Base-by-base conservation (phyloP, 768 basidiomycete genomes). In the Rhizopogon vinicolor region DNA sequence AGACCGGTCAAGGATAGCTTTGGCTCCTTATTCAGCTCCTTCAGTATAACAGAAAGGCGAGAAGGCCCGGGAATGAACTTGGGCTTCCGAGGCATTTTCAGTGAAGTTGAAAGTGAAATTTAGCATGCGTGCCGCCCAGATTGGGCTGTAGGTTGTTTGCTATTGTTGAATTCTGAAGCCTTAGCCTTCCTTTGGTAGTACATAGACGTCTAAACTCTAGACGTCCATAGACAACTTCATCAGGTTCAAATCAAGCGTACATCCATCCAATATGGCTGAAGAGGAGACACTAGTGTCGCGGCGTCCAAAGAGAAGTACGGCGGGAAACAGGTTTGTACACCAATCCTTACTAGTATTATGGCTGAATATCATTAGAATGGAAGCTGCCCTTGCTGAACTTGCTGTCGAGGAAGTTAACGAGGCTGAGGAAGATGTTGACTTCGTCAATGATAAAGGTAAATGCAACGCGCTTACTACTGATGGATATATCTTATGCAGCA, bases 341-440 rank as follows among this genome's bases (percentile, higher is more conserved):
- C 31, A 37, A 37, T 16, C 5, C 18, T 46, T 28, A 2, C 22
- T 45, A 8, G 16, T 16, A 8, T 10, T 39, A 16, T 59, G 31
- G 44, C 58, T 49, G 61, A 59, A 50, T 37, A 7, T 7, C 53
- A 19, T 7, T 54, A 91, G 90, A 51, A 89, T 91, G 88, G 84
- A 86, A 65, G 80, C 84, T 7, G 90, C 87, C 6, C 71, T 92
- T 60, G 89, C 89, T 2, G 80, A 82, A 39, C 61, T 74, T 4
- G 73, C 70, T 12, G 65, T 72, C 22, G 81, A 82, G 50, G 67
- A 75, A 14, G 70, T 72, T 9, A 79, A 82, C 42, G 86, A 91
- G 33, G 67, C 72, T 3, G 91, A 89, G 13, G 87, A 91, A 42
- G 91, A 93, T 59, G 68, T 70, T 1, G 91, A 94, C 51, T 94